These are phyloP conservation scores for Cyberlindnera petersonii DNA, from an alignment of 805 yeast genomes.

Conservation along the genomic window DNA sequence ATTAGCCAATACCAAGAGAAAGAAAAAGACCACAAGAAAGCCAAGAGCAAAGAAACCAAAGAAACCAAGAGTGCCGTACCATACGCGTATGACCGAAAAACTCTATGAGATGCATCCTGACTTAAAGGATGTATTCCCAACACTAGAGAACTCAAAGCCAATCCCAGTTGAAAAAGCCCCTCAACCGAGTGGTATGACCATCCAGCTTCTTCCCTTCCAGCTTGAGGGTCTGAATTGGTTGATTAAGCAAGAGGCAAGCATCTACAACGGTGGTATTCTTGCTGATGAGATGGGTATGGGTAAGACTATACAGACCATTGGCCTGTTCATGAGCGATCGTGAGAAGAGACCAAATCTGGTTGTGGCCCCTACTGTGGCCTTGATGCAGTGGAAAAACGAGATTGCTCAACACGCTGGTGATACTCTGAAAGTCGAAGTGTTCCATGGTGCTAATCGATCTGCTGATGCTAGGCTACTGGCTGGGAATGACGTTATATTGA, in stretches of 20 bases:
- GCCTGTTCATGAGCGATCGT: slow-evolving; percentile 69
- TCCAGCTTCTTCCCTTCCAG: slow-evolving; percentile 83
- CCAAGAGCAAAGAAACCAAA: slow-evolving; percentile 26
- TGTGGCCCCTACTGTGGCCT: slow-evolving; percentile 97
- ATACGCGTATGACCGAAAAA: slow-evolving; percentile 62
- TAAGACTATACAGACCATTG: slow-evolving; percentile 94
- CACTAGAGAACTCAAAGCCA: slow-evolving; percentile 44
- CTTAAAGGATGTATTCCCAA: slow-evolving; percentile 65
- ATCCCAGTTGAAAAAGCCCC: slow-evolving; percentile 52
- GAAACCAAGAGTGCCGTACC: slow-evolving; percentile 59
- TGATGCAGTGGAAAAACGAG: slow-evolving; percentile 97
- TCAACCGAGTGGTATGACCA: slow-evolving; percentile 77
- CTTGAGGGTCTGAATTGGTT: slow-evolving; percentile 93
- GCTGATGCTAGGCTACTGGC: slow-evolving; percentile 47
- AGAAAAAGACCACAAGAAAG: slow-evolving; percentile 20
- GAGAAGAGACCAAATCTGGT: slow-evolving; percentile 75
- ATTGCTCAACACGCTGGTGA: slow-evolving; percentile 81
- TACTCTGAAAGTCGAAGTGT: slow-evolving; percentile 61
- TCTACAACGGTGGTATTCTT: slow-evolving; percentile 82
- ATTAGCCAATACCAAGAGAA: slow-evolving; percentile 20
- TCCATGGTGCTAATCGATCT: slow-evolving; percentile 83
- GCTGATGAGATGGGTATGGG: slow-evolving; percentile 99
- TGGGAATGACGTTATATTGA: slow-evolving; percentile 73
- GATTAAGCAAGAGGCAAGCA: slow-evolving; percentile 70
- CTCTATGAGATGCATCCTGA: slow-evolving; percentile 78